Percentiles rank a stretch among this genome's conserved stretches.
Evolutionary conservation across 2,329 filamentous ascomycete species (phyloP).

Genomic region (Stachybotrys chlorohalonatus): DNA sequence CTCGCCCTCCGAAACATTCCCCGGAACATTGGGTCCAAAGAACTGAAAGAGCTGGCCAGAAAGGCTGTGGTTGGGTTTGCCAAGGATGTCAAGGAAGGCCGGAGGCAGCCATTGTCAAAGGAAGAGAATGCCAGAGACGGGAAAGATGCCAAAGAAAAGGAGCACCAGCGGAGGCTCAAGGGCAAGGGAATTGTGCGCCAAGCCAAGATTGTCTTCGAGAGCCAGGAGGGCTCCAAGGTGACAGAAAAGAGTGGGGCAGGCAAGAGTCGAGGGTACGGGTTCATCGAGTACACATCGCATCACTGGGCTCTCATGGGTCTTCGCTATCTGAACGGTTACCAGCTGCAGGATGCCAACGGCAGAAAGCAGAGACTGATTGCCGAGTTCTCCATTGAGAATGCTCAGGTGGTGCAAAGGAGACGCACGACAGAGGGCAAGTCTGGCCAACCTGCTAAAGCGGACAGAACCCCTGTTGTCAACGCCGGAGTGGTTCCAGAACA

Average conservation of each 20-base stretch:
- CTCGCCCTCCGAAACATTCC: constrained; percentile 89
- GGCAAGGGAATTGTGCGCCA: constrained; percentile 84
- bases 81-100: constrained; percentile 72
- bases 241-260: constrained; percentile 68
- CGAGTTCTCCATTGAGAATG: constrained; percentile 97
- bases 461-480: constrained; percentile 5
- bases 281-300: constrained; percentile 93
- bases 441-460: constrained; percentile 11
- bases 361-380: constrained; percentile 86
- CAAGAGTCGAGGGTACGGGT: constrained; percentile 86
- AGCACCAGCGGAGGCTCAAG: constrained; percentile 69
- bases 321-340: constrained; percentile 80
- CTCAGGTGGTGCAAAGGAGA: constrained; percentile 81
- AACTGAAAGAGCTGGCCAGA: constrained; percentile 82
- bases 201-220: constrained; percentile 92
- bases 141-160: constrained; percentile 70
- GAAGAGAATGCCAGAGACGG: constrained; percentile 79
- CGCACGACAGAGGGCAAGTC: constrained; percentile 25
- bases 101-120: constrained; percentile 71
- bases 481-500: background rate
- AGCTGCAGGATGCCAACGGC: constrained; percentile 51
- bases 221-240: constrained; percentile 75
- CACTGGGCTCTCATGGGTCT: constrained; percentile 92
- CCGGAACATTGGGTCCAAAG: constrained; percentile 71
- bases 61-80: constrained; percentile 94